A percentile compares a stretch with the other conserved stretches of the same genome.
phyloP scores from a whole-genome alignment of 306 rosid species.

The Quercus agrifolia region DNA sequence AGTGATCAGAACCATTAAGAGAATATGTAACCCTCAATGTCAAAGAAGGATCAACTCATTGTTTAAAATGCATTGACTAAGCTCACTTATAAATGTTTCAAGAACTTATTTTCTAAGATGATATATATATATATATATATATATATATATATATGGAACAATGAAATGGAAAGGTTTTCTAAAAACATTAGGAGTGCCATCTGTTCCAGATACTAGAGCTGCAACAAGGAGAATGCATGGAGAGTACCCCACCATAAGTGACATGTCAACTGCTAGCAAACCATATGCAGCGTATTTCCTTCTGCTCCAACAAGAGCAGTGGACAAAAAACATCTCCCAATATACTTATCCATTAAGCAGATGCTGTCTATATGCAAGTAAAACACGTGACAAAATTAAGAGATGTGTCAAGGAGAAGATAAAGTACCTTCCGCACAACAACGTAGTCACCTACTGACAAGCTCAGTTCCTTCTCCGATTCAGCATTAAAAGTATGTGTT shows the following conservation, averaged over 20 bases:
- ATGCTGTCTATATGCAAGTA: background rate
- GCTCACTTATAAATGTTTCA: background rate
- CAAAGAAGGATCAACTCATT: background rate
- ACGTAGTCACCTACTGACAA: slow-evolving; percentile 83
- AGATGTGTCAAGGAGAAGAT: slow-evolving; percentile 8
- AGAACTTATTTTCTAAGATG: background rate
- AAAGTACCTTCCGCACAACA: slow-evolving; percentile 80
- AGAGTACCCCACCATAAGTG: background rate
- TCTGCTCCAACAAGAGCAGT: background rate
- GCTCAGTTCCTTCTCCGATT: slow-evolving; percentile 83
- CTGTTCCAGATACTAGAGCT: background rate
- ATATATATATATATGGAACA: background rate
- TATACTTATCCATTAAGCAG: background rate
- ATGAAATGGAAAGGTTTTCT: background rate
- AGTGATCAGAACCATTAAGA: background rate
- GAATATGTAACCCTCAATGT: background rate
- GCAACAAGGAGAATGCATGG: background rate
- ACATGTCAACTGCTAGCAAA: background rate
- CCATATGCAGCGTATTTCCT: background rate
- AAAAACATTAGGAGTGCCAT: background rate
- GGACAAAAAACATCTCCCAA: background rate
- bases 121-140: background rate
- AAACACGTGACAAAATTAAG: background rate
- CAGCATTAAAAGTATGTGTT: slow-evolving; percentile 61
- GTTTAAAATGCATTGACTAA: background rate